Percentiles rank a stretch among this genome's conserved stretches.
phyloP scores from a whole-genome alignment of 345 rosid genomes.

The Abelmoschus esculentus region DNA sequence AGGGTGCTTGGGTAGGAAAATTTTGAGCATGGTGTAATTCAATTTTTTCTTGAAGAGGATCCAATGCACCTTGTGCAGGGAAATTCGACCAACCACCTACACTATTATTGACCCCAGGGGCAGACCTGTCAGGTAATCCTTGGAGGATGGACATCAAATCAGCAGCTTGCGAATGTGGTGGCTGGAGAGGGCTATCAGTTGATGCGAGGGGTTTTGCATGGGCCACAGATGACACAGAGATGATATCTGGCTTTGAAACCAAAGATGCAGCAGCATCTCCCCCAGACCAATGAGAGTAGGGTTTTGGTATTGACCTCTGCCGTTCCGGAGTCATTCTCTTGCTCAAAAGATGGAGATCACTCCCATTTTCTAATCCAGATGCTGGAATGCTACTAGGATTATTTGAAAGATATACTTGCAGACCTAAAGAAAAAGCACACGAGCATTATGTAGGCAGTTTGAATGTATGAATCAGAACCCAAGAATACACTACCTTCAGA shows the following conservation, averaged over 20 bases:
- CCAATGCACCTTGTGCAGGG: conserved; percentile 18
- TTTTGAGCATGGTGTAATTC: conserved; percentile 16
- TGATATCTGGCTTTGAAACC: conserved; percentile 12
- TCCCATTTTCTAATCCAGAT: conserved; percentile 51
- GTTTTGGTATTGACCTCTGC: conserved; percentile 52
- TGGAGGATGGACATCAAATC: no score
- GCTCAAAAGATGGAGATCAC: conserved; percentile 54
- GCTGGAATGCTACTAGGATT: conserved; percentile 37
- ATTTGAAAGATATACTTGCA: conserved; percentile 54
- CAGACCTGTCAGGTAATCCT: conserved; percentile 1
- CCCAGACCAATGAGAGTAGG: conserved; percentile 55
- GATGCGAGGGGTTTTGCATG: conserved; percentile 30
- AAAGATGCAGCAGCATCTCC: conserved; percentile 52
- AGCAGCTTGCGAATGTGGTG: no score
- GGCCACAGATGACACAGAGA: conserved; percentile 27
- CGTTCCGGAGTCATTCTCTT: conserved; percentile 67
- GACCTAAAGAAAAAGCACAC: conserved; percentile 34
- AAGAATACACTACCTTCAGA: neutral
- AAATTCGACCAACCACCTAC: conserved; percentile 49
- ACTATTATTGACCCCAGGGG: conserved; percentile 37
- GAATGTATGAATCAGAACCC: neutral
- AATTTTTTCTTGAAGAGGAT: conserved; percentile 49
- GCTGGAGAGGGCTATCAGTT: conserved; percentile 32
- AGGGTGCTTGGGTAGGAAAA: conserved; percentile 49
- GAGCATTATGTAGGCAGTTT: neutral